phyloP scores from a whole-genome alignment of 352 stramenopile genomes.

The Lagenidium giganteum region DNA sequence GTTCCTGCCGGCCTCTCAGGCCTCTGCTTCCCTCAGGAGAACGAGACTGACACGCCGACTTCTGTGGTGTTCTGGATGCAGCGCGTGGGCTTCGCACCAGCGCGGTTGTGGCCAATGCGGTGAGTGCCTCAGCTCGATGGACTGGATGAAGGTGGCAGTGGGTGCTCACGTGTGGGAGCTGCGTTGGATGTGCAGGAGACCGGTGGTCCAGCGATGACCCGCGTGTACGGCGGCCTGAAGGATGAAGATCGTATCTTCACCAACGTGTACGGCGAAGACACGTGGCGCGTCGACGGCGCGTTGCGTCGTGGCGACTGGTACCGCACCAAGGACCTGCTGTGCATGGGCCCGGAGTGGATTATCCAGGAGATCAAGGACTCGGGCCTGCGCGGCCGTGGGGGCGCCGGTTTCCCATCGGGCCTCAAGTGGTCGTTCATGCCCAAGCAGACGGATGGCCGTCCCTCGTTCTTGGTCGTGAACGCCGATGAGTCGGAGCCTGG shows the following conservation, averaged over 20 bases:
- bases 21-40: too few species aligned
- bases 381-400: constrained; percentile 95
- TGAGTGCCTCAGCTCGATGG: constrained; percentile 5
- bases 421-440: constrained; percentile 99
- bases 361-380: constrained; percentile 99
- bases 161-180: not conserved
- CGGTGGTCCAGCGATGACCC: constrained; percentile 58
- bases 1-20: too few species aligned
- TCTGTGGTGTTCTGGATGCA: too few species aligned
- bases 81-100: constrained; percentile 24
- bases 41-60: too few species aligned
- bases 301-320: constrained; percentile 96
- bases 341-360: constrained; percentile 99
- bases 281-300: constrained; percentile 81
- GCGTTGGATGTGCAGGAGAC: constrained; percentile 23
- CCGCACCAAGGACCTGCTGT: constrained; percentile 96
- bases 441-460: constrained; percentile 97
- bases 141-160: not conserved
- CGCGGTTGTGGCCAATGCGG: constrained; percentile 17
- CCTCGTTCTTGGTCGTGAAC: constrained; percentile 99
- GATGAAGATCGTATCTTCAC: constrained; percentile 99
- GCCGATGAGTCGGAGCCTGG: constrained; percentile 99
- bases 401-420: constrained; percentile 98
- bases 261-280: constrained; percentile 98
- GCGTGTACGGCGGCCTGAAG: constrained; percentile 93